Conservation (phyloP, 495 filamentous ascomycete genomes). For the Aspergillus nanangensis region DNA sequence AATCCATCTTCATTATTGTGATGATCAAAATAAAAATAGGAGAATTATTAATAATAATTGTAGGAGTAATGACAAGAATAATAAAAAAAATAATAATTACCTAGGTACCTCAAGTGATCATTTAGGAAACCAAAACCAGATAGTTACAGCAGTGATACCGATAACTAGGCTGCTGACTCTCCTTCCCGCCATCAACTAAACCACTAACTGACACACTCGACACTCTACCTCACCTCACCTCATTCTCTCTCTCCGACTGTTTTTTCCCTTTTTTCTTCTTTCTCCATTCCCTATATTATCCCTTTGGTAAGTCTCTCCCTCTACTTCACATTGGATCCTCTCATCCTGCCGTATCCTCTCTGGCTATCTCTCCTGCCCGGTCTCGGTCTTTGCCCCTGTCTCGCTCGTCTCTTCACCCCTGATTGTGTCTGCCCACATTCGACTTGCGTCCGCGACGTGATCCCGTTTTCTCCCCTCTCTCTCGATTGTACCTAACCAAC, state of each 20-base stretch:
- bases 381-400: neutral
- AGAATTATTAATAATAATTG: too few species aligned
- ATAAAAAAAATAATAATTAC: too few species aligned
- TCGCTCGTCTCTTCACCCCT: constrained; percentile 14
- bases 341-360: neutral
- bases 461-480: constrained; percentile 16
- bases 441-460: constrained; percentile 17
- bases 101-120: too few species aligned
- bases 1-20: too few species aligned
- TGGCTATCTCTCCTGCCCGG: neutral
- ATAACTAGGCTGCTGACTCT: too few species aligned
- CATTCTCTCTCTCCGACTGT: constrained; percentile 10
- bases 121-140: too few species aligned
- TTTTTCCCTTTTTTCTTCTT: constrained; percentile 14
- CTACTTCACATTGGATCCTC: too few species aligned
- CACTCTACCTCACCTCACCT: constrained; percentile 7
- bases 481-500: constrained; percentile 6
- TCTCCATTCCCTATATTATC: constrained; percentile 1
- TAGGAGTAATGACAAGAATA: too few species aligned
- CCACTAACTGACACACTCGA: constrained; percentile 20
- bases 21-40: too few species aligned
- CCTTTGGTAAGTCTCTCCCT: constrained; percentile 12
- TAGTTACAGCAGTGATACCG: too few species aligned
- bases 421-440: constrained; percentile 16
- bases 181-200: too few species aligned